Conservation (phyloP, 352 stramenopile genomes). For the Phytopythium ostracodes region DNA sequence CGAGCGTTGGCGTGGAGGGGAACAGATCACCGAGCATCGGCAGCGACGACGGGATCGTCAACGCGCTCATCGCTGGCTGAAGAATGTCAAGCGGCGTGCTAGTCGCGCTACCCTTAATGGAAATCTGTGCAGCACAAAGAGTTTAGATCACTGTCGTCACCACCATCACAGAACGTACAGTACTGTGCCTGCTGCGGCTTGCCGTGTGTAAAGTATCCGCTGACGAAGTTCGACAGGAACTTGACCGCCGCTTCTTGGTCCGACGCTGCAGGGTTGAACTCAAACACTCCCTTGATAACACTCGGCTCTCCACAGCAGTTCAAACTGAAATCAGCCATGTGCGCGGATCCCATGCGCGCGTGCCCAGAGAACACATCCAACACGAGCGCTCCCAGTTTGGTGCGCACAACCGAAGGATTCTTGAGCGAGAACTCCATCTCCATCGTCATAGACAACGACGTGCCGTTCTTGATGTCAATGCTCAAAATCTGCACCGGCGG, state of each 20-base stretch:
- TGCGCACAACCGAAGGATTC: slow-evolving; percentile 71
- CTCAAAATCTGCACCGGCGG: slow-evolving; percentile 55
- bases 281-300: slow-evolving; percentile 50
- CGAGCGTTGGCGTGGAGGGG: slow-evolving; percentile 58
- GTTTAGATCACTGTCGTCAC: no score
- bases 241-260: slow-evolving; percentile 30
- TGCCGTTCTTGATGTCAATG: slow-evolving; percentile 62
- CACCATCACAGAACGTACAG: background rate
- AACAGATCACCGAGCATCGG: slow-evolving; percentile 64
- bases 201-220: slow-evolving; percentile 70
- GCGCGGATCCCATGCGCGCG: slow-evolving; percentile 50
- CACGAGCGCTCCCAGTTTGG: slow-evolving; percentile 44
- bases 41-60: slow-evolving; percentile 58
- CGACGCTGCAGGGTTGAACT: slow-evolving; percentile 34
- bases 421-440: slow-evolving; percentile 63
- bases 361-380: slow-evolving; percentile 49
- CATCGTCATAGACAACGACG: slow-evolving; percentile 43
- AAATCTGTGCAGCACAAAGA: slow-evolving; percentile 34
- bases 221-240: slow-evolving; percentile 86
- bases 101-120: slow-evolving; percentile 46
- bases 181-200: slow-evolving; percentile 50
- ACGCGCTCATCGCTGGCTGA: slow-evolving; percentile 43
- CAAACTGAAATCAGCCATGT: slow-evolving; percentile 57
- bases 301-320: slow-evolving; percentile 59
- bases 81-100: slow-evolving; percentile 63